These are phyloP conservation scores for Nicotiana knightiana DNA, from an alignment of 257 asterid genomes.

Conservation along the genomic window DNA sequence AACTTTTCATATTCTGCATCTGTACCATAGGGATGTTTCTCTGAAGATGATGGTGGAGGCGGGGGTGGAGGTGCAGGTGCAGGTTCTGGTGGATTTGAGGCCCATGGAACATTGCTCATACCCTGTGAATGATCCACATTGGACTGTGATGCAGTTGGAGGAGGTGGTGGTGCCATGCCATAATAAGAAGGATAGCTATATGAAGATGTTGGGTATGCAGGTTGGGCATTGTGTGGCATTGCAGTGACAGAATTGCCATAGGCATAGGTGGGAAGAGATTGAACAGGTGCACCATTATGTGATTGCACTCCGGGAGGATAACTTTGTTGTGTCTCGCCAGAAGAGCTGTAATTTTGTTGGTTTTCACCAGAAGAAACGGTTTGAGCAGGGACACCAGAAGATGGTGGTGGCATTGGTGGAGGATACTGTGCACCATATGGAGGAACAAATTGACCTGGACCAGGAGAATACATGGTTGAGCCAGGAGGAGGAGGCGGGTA, in stretches of 20 bases:
- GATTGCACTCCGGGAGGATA: constrained; percentile 82
- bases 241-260: constrained; percentile 50
- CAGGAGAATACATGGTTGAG: constrained; percentile 54
- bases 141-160: constrained; percentile 47
- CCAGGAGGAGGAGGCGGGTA: constrained; percentile 91
- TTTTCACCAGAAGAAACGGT: constrained; percentile 56
- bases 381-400: constrained; percentile 45
- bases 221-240: constrained; percentile 49
- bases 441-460: constrained; percentile 55
- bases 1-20: constrained; percentile 93
- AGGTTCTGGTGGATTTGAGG: constrained; percentile 57
- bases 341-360: constrained; percentile 50
- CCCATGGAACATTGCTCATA: constrained; percentile 74
- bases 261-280: constrained; percentile 45
- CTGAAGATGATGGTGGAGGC: constrained; percentile 50
- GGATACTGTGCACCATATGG: constrained; percentile 67
- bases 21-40: constrained; percentile 38
- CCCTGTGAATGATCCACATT: constrained; percentile 52
- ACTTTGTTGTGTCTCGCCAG: constrained; percentile 61
- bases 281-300: constrained; percentile 50
- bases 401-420: constrained; percentile 56
- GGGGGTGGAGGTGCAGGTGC: constrained; percentile 29
- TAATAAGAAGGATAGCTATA: constrained; percentile 65
- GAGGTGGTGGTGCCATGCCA: constrained; percentile 52
- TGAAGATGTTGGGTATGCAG: constrained; percentile 46